Base-by-base conservation (phyloP, 352 stramenopile genomes). In the Phytophthora quininea region DNA sequence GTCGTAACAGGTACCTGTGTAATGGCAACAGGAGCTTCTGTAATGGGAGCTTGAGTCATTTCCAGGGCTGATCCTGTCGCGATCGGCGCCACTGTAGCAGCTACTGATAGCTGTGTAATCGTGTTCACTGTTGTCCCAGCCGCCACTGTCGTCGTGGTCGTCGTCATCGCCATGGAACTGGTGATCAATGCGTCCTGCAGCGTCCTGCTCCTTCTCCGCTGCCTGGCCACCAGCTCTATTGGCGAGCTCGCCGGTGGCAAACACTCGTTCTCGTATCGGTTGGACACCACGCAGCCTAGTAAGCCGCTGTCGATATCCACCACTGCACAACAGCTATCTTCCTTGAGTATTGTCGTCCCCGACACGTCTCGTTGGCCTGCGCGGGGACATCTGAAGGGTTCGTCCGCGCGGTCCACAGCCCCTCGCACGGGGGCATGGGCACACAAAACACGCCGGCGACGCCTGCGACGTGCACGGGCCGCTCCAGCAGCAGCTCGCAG, bases 261-360 rank as follows among this genome's bases (percentile, higher is more conserved):
- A 67, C 79, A 86, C 50, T 48, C 49, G 2, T 67, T 62, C 42
- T 69, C 31, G 24, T 14, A 12, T 30, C 30, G 43, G 8, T 76
- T 71, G 2, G 64, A 29, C 2, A 68, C 40, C 29, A 77, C 55
- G 35, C 80, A 89, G n/a, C 73, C 77, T 37, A 89, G 50, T 5
- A 53, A 27, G 1, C 70, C 77, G 6, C 45, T 70, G 1, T 52
- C 12, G 31, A 27, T 58, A 56, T 76, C 59, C 19, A 85, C 40
- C 3, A 75, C 62, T 3, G 80, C 73, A 43, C 80, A 89, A 73
- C 80, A 89, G 53, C 73, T 85, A 53, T 79, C 77, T 27, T 30
- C 32, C 12, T 47, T 27, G 9, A 89, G 49, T 33, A 62, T n/a
- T 6, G 27, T 54, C 4, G 48, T 47, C 27, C 71, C 64, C 27